phyloP scores from a whole-genome alignment of 2,329 filamentous ascomycete species.

The Fusarium sp. region DNA sequence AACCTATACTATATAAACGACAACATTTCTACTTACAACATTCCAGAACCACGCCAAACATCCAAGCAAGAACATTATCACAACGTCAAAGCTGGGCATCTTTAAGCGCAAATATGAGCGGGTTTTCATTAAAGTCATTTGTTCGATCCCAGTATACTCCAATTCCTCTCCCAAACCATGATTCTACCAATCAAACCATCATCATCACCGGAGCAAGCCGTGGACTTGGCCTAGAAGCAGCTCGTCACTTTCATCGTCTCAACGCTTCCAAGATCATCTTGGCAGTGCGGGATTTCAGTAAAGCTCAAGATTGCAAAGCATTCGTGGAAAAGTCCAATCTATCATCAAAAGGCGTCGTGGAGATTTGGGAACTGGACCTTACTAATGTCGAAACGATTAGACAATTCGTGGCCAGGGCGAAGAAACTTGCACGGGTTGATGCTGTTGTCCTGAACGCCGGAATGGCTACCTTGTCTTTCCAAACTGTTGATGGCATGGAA shows the following conservation, averaged over 20 bases:
- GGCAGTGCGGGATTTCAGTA: neutral
- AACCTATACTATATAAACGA: too few species aligned
- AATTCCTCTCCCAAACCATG: neutral
- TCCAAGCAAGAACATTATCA: neutral
- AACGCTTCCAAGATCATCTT: neutral
- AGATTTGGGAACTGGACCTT: constrained; percentile 4
- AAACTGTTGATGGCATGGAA: constrained; percentile 9
- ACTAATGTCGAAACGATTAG: neutral
- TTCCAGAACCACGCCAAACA: neutral
- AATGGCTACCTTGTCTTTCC: constrained; percentile 2
- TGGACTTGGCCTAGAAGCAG: constrained; percentile 3
- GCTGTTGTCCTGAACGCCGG: neutral
- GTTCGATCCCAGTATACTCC: neutral
- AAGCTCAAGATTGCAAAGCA: neutral
- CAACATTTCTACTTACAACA: too few species aligned
- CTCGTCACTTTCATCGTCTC: constrained; percentile 1
- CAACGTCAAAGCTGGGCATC: too few species aligned
- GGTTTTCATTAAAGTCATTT: neutral
- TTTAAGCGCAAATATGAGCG: neutral
- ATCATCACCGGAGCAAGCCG: constrained; percentile 1
- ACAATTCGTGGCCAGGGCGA: neutral
- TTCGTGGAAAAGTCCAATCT: neutral
- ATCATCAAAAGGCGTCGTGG: neutral
- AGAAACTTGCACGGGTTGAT: neutral
- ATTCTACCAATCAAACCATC: neutral